Evolutionary conservation across 1,139 yeast species (phyloP).

Genomic region (Diutina siamensis): DNA sequence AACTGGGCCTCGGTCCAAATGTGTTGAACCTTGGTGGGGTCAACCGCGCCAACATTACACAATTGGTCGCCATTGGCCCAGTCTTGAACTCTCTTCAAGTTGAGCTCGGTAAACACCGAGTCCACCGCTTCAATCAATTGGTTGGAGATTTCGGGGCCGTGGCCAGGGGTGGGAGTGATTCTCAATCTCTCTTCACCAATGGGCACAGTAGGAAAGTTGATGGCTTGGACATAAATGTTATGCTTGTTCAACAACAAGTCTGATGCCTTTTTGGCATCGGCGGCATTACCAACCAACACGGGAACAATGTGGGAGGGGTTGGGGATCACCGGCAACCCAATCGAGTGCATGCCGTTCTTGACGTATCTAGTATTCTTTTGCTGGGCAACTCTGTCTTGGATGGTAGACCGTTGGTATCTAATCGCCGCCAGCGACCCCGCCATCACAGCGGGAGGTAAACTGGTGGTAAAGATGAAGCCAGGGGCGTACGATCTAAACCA

Average conservation of each 20-base stretch:
- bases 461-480: conserved; percentile 92
- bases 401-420: conserved; percentile 69
- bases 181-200: conserved; percentile 93
- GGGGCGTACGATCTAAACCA: conserved; percentile 97
- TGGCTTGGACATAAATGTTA: conserved; percentile 91
- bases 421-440: conserved; percentile 88
- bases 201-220: conserved; percentile 96
- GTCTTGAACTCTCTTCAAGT: conserved; percentile 62
- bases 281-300: conserved; percentile 87
- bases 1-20: conserved; percentile 85
- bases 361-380: conserved; percentile 81
- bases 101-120: conserved; percentile 64
- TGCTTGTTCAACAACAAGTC: conserved; percentile 78
- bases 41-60: conserved; percentile 69
- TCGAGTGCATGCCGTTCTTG: conserved; percentile 51
- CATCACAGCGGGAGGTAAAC: conserved; percentile 96
- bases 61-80: conserved; percentile 78
- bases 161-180: conserved; percentile 98
- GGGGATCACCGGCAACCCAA: conserved; percentile 92
- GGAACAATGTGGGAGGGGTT: conserved; percentile 98
- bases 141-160: conserved; percentile 64
- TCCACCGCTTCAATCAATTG: conserved; percentile 70
- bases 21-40: conserved; percentile 35
- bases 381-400: conserved; percentile 71
- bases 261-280: conserved; percentile 81